Base-by-base conservation (phyloP, 2,329 filamentous ascomycete genomes). In the Ophiostoma montium region DNA sequence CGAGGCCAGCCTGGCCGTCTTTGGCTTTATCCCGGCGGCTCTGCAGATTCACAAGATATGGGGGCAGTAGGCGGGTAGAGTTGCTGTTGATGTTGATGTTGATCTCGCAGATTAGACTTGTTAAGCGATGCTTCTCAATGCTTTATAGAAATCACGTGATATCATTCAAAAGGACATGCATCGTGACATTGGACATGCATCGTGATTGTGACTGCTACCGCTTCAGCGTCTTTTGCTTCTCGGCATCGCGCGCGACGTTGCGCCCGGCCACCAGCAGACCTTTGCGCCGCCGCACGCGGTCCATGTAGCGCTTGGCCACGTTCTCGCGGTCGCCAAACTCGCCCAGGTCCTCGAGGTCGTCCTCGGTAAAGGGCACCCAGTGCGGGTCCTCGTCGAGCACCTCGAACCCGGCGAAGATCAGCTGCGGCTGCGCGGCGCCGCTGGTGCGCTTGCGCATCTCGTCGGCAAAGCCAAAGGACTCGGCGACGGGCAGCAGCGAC, bases 331-430 rank as follows among this genome's bases (percentile, higher is more conserved):
- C 92, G 4, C 86, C 92, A 62, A 90, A 70, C 70, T 96, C 90
- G 23, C 92, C 92, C 53, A 98, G 68, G 70, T 98, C 92, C 71
- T 98, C 92, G 47, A 98, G 67, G 61, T 98, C 87, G 63, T 96
- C 92, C 62, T 96, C 92, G 0, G 90, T 96, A 56, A 87, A 88
- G 1, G 92, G 92, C 43, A 94, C 88, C 92, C 92, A 98, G 69
- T 94, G 94, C 0, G 92, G 92, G 69, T 98, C 92, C 66, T 95
- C 84, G 62, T 96, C 88, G 2, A 96, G 71, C 57, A 94, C 77
- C 65, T 95, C 87, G 61, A 89, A 98, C 1, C 92, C 92, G 8
- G 86, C 78, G 62, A 96, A 98, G 53, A 94, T 83, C 35, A 98
- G 74, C 70, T 96, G 92, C 46, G 92, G 92, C 59, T 86, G 84